Evolutionary conservation across 1,284 basidiomycete species (phyloP).

Genomic region (Malassezia arunalokei): DNA sequence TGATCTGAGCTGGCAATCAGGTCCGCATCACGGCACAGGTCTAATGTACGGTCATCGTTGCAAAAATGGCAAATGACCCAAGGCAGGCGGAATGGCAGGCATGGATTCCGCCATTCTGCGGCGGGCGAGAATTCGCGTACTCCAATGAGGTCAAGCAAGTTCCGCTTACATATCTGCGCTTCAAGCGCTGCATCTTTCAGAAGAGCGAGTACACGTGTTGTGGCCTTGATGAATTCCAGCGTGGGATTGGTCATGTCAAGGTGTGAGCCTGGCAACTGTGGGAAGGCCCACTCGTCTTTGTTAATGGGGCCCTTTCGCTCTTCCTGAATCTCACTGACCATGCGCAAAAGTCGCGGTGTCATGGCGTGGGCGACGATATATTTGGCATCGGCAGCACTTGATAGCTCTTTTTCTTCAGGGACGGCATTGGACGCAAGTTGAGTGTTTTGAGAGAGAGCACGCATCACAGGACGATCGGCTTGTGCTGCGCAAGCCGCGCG

Average conservation of each 20-base stretch:
- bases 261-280: conserved; percentile 73
- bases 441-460: conserved; percentile 44
- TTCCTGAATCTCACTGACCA: conserved; percentile 55
- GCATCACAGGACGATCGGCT: conserved; percentile 56
- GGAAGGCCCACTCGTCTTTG: conserved; percentile 58
- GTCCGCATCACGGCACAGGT: conserved; percentile 85
- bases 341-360: conserved; percentile 67
- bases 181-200: conserved; percentile 70
- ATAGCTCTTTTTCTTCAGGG: conserved; percentile 53
- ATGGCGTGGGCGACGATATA: conserved; percentile 57
- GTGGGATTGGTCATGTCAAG: conserved; percentile 60
- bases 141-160: conserved; percentile 73
- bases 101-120: conserved; percentile 63
- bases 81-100: conserved; percentile 72
- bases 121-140: conserved; percentile 62
- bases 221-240: conserved; percentile 80
- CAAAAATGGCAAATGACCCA: conserved; percentile 85
- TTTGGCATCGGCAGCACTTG: not conserved
- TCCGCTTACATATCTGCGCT: conserved; percentile 75
- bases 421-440: conserved; percentile 38
- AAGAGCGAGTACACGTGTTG: conserved; percentile 61
- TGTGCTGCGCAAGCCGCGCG: conserved; percentile 51
- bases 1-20: conserved; percentile 50
- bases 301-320: conserved; percentile 49
- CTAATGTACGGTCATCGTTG: conserved; percentile 77